Evolutionary conservation across 1,284 basidiomycete genomes (phyloP), one percentile per base, ranked within the genome.

Genomic region (Rhodotorula sp.): DNA sequence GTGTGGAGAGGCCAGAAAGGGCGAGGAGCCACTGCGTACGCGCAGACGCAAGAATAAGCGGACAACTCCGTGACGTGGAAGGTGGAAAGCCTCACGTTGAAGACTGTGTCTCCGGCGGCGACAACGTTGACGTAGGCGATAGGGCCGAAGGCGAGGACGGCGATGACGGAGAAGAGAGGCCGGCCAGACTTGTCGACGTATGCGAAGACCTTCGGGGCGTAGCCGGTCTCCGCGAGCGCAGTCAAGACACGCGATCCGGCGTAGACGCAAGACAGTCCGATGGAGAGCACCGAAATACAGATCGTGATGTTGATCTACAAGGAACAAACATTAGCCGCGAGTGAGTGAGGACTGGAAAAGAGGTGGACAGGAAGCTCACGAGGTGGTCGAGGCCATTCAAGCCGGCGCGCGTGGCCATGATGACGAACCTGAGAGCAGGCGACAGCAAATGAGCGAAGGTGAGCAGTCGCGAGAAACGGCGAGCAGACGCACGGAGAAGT

Each of bases 111-210:
- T 13, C 71, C 73, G 16, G 68, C 58, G 4, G 61, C 46, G 7
- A 57, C 65, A 26, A 50, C 68, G 66, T 70, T 69, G 65, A 81
- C 77, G 75, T 80, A 53, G 9, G 34, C 48, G 40, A 44, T 53
- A 2, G 68, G 60, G 10, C 64, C 68, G 24, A 61, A 58, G 72
- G 78, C 77, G 15, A 79, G 78, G 34, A 81, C 79, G 11, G 79
- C 81, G 22, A 80, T 31, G 22, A 83, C 78, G 15, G 83, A 82
- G 61, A 71, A 81, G 9, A 83, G 75, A 2, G 84, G 84, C 26
- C 84, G 81, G 44, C 83, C 83, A 26, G 81, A 75, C 73, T 83
- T 83, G 80, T 85, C 84, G 62, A 85, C 80, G 75, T 83, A 81
- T 55, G 77, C 75, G 76, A 82, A 82, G 72, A 76, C 37, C 62